Evolutionary conservation across 2,329 filamentous ascomycete genomes (phyloP), one percentile per base, ranked within the genome.

Genomic region (Arachnomyces sp.): DNA sequence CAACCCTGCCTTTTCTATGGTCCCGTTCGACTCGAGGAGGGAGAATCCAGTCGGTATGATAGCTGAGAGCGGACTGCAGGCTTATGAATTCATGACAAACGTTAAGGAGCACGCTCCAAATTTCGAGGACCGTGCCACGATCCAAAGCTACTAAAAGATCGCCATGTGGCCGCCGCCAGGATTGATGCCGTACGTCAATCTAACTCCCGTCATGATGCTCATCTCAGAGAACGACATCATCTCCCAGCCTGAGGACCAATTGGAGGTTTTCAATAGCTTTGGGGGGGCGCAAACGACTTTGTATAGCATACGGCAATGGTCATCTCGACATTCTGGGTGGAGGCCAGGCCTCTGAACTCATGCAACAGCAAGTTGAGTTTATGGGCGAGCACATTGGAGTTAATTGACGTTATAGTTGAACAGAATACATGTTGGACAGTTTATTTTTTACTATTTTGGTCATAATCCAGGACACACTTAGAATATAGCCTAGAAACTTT

Each of bases 1-100:
- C 4, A 68, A 67, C 43, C 39, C 47, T 32, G 55, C 65, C 0
- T 51, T 60, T 38, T 57, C 48, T 32, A 37, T 69, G 2, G 58
- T 60, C 2, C 46, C 63, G 30, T 42, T 67, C 11, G 62, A 49
- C 8, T 50, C 47, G 14, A 45, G 53, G 9, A 63, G 63, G 6
- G 34, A 37, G 31, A 17, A 34, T 14, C 43, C 43, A 11, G 38
- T 36, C 33, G 52, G 50, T n/a, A 41, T 37, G 20, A 38, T 32
- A n/a, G 16, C 38, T 18, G 42, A 51, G n/a, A 40, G 45, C 16
- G 45, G n/a, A n/a, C n/a, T n/a, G n/a, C n/a, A 48, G 18, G 43
- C 43, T 20, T 48, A 42, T 31, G 44, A 39, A n/a, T 43, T 40
- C 20, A 49, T 45, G 36, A 39, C 43, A 15, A 40, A 43, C 11